Percentiles rank a stretch among this genome's conserved stretches.
phyloP scores from a whole-genome alignment of 106 monocot genomes.

The Dendrobium nobile region DNA sequence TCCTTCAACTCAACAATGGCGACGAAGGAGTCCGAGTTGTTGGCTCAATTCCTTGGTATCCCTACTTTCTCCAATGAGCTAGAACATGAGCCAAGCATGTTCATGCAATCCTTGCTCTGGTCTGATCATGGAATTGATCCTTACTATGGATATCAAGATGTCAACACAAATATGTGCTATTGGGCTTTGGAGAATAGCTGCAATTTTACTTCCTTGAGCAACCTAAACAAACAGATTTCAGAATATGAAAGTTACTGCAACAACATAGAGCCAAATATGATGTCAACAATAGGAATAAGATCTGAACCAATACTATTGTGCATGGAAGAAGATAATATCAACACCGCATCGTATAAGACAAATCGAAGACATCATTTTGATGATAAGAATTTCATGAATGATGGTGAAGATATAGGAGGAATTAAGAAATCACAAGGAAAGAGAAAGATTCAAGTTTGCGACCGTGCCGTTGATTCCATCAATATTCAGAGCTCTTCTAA shows the following conservation, averaged over 20 bases:
- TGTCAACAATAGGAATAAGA: constrained; percentile 6
- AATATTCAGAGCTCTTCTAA: constrained; percentile 5
- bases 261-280: constrained; percentile 5
- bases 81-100: constrained; percentile 7
- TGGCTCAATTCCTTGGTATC: constrained; percentile 31
- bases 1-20: constrained; percentile 15
- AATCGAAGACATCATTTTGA: neutral
- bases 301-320: neutral
- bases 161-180: constrained; percentile 13
- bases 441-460: constrained; percentile 3
- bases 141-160: constrained; percentile 5
- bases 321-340: constrained; percentile 1
- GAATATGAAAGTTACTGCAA: constrained; percentile 12
- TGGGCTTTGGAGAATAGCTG: constrained; percentile 18
- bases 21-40: constrained; percentile 30
- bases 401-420: neutral
- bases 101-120: constrained; percentile 28
- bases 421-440: constrained; percentile 2
- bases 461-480: neutral
- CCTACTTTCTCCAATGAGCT: constrained; percentile 15
- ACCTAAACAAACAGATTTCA: neutral
- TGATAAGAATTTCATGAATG: neutral
- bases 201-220: neutral
- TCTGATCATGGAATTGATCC: constrained; percentile 18
- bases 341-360: neutral